These are phyloP conservation scores for Globisporangium emineosum DNA, from an alignment of 352 stramenopile genomes.

Conservation along the genomic window DNA sequence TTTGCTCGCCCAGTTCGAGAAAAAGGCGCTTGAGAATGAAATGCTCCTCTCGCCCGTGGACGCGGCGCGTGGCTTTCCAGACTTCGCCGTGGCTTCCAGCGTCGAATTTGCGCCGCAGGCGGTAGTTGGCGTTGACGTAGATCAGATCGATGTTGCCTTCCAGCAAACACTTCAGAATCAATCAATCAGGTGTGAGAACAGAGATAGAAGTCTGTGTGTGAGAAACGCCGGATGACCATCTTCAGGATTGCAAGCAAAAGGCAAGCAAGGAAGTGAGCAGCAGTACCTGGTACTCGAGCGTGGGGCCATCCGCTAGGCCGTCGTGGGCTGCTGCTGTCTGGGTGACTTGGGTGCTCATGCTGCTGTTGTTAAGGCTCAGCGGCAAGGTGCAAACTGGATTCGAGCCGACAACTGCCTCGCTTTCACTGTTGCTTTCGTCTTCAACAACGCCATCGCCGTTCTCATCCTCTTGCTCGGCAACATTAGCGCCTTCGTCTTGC, in stretches of 20 bases:
- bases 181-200: not conserved
- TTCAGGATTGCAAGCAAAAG: not conserved
- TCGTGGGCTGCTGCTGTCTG: not conserved
- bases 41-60: constrained; percentile 31
- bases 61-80: constrained; percentile 45
- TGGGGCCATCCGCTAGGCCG: constrained; percentile 34
- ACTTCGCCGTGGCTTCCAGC: constrained; percentile 85
- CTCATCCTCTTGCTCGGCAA: not conserved
- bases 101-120: constrained; percentile 77
- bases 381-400: constrained; percentile 12
- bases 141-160: constrained; percentile 58
- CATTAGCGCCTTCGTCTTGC: constrained; percentile 3
- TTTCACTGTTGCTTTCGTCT: not conserved
- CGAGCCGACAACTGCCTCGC: not conserved
- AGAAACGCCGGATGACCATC: not conserved
- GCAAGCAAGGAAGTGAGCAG: not conserved
- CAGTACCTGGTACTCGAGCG: constrained; percentile 66
- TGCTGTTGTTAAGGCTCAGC: constrained; percentile 18
- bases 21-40: constrained; percentile 89
- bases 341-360: constrained; percentile 11
- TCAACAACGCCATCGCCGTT: not conserved
- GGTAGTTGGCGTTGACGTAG: constrained; percentile 76
- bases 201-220: not conserved
- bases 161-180: constrained; percentile 44
- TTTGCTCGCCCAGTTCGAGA: constrained; percentile 54